These are phyloP conservation scores for Chytriomyces confervae DNA, from an alignment of 192 early-diverging fungal genomes.

Conservation along the genomic window DNA sequence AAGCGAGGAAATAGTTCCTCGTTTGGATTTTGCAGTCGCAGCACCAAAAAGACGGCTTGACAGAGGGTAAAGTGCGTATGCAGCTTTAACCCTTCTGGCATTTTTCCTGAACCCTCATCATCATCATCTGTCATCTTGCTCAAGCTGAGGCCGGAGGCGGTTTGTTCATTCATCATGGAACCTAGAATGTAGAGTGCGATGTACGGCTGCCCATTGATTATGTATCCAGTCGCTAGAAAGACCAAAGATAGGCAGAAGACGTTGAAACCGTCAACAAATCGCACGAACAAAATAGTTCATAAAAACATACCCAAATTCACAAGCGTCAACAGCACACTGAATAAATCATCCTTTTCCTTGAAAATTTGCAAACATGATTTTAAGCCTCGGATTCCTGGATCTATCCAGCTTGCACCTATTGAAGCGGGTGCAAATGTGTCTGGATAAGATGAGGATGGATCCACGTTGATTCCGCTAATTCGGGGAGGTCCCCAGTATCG, in stretches of 20 bases:
- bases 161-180: constrained; percentile 4
- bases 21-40: constrained; percentile 33
- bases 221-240: constrained; percentile 37
- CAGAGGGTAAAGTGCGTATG: constrained; percentile 45
- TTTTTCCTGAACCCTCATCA: neutral
- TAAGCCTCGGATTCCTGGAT: constrained; percentile 29
- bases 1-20: constrained; percentile 34
- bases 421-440: constrained; percentile 27
- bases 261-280: neutral
- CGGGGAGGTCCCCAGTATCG: constrained; percentile 40
- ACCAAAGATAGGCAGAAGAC: neutral
- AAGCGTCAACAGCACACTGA: constrained; percentile 22
- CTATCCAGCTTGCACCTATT: constrained; percentile 38
- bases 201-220: constrained; percentile 29
- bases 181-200: constrained; percentile 5
- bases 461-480: constrained; percentile 43
- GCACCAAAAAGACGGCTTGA: constrained; percentile 50
- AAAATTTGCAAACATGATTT: constrained; percentile 1
- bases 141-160: constrained; percentile 12
- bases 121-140: neutral
- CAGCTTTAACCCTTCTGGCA: constrained; percentile 37
- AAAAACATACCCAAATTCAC: constrained; percentile 26
- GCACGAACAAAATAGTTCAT: neutral
- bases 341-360: constrained; percentile 17
- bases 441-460: constrained; percentile 30